Evolutionary conservation across 352 stramenopile species (phyloP), one percentile per base, ranked within the genome.

Genomic region (Albugo candida): DNA sequence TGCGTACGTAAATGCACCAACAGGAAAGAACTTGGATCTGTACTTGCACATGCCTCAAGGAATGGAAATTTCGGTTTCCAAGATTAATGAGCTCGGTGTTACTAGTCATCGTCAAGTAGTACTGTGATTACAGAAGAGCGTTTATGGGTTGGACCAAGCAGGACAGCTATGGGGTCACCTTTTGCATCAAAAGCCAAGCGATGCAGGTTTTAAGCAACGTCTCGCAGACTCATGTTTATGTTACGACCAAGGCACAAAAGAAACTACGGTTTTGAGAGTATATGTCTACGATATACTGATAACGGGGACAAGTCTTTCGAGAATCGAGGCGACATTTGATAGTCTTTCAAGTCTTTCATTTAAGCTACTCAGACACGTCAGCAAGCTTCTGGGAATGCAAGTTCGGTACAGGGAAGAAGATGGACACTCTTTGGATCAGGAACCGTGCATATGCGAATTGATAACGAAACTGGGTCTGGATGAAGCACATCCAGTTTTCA

Each of bases 211-310:
- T 36, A 45, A 8, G 0, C 44, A 61, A 27, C 52, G 52, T 17
- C 27, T 57, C n/a, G 52, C 56, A 1, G 54, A 68, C 48, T 42
- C 51, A 14, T 67, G 51, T 46, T 14, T 67, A 0, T 65, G 59
- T 46, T 62, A 49, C 27, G 51, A 37, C 36, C 10, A 18, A 2
- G 17, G 48, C 31, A 14, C 12, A 0, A 11, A 2, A n/a, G 44
- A 36, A 0, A 44, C 44, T 4, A 31, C 50, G 0, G 13, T 61
- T 1, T 49, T 62, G 0, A 56, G 48, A 1, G 44, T 53, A 0
- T 65, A 63, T 41, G 51, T 62, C 0, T 59, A 67, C 18, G 63
- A 73, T 31, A 20, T 73, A 0, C 18, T 73, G 6, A 53, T 52
- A 0, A 65, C 53, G 0, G 51, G 39, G 0, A 63, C 48, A 0